Percentiles rank a stretch among this genome's conserved stretches.
phyloP scores from a whole-genome alignment of 2,329 filamentous ascomycete genomes.

The Rhytidhysteron rufulum region DNA sequence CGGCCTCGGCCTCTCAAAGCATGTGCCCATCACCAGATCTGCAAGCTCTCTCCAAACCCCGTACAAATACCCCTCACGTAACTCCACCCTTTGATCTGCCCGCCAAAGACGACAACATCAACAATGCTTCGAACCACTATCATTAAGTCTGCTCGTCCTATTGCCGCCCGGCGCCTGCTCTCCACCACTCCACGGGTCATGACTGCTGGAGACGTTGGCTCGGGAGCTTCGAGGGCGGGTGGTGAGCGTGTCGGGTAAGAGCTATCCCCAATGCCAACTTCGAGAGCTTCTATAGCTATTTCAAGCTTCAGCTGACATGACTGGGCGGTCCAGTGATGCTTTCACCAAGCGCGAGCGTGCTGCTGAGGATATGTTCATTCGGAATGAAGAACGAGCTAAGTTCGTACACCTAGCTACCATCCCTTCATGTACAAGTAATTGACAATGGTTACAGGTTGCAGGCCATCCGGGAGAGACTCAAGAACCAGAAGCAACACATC shows the following conservation, averaged over 20 bases:
- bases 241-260: constrained; percentile 36
- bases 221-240: constrained; percentile 37
- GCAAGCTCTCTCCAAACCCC: constrained; percentile 10
- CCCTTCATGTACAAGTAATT: background rate
- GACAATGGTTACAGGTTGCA: constrained; percentile 52
- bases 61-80: constrained; percentile 13
- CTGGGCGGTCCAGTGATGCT: constrained; percentile 76
- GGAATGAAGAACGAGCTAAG: constrained; percentile 87
- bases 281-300: too few relatives aligned
- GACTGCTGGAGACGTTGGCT: constrained; percentile 43
- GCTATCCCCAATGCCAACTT: background rate
- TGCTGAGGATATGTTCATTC: constrained; percentile 79
- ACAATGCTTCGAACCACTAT: constrained; percentile 37
- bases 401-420: constrained; percentile 17
- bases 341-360: constrained; percentile 92
- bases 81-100: constrained; percentile 4
- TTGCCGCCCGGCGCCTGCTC: constrained; percentile 39
- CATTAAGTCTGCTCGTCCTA: constrained; percentile 37
- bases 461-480: constrained; percentile 65
- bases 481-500: constrained; percentile 76
- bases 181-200: constrained; percentile 40
- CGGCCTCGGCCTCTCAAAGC: constrained; percentile 11
- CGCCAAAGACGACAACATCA: constrained; percentile 8
- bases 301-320: too few relatives aligned
- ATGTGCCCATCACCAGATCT: constrained; percentile 21